Percentiles rank a stretch among this genome's conserved stretches.
Evolutionary conservation across 2,329 filamentous ascomycete genomes (phyloP).

Genomic region (Moelleriella libera): DNA sequence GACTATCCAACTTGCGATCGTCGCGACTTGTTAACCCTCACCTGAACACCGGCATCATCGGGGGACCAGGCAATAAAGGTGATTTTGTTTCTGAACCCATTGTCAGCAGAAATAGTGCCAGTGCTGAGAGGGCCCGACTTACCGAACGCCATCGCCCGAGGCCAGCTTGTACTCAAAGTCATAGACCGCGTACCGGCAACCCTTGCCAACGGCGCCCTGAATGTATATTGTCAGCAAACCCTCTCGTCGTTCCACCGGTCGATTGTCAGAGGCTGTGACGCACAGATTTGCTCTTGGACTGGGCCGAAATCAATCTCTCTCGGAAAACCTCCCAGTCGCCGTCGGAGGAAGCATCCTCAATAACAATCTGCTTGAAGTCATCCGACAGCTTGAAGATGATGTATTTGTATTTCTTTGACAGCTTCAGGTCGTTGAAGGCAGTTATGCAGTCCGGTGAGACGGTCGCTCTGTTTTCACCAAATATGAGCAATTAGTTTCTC

Average conservation of each 20-base stretch:
- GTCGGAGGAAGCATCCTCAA: conserved; percentile 57
- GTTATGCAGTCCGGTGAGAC: conserved; percentile 58
- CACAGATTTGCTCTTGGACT: conserved; percentile 57
- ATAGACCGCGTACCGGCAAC: conserved; percentile 73
- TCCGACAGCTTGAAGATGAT: conserved; percentile 82
- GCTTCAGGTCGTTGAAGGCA: conserved; percentile 71
- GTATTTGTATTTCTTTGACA: conserved; percentile 69
- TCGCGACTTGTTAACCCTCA: conserved; percentile 24
- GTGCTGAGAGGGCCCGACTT: conserved; percentile 9
- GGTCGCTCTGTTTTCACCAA: conserved; percentile 41
- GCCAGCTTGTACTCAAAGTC: conserved; percentile 67
- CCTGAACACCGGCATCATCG: conserved; percentile 67
- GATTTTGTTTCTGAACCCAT: conserved; percentile 51
- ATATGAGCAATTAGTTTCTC: conserved; percentile 1
- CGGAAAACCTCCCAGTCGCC: conserved; percentile 61
- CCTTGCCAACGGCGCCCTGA: conserved; percentile 46
- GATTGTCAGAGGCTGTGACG: conserved; percentile 10
- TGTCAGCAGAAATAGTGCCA: conserved; percentile 8
- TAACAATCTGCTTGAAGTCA: conserved; percentile 68
- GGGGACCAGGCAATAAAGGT: conserved; percentile 69
- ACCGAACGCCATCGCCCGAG: conserved; percentile 60
- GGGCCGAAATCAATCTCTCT: conserved; percentile 60
- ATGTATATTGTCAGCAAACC: neutral
- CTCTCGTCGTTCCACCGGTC: neutral
- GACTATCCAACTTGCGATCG: neutral